Evolutionary conservation across 2,329 filamentous ascomycete genomes (phyloP).

Genomic region (Mycosphaerella arachidis): DNA sequence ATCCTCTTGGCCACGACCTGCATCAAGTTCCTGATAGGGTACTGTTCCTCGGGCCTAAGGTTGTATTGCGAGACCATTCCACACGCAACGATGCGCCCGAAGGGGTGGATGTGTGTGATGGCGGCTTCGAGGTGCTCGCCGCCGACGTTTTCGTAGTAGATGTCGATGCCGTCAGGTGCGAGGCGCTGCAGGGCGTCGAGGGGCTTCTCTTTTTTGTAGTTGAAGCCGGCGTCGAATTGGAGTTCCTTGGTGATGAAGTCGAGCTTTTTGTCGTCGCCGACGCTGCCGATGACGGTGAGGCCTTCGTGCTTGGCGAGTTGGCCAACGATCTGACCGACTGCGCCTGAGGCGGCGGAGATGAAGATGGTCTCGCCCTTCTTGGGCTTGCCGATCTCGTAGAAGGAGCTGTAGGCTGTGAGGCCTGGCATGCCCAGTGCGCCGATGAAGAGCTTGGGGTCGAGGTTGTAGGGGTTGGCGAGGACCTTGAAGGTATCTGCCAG

Average conservation of each 20-base stretch:
- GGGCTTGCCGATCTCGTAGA: conserved; percentile 71
- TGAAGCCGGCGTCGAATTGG: conserved; percentile 70
- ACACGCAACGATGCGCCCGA: conserved; percentile 61
- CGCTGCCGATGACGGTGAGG: conserved; percentile 72
- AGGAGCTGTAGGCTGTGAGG: conserved; percentile 67
- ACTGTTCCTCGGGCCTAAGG: conserved; percentile 50
- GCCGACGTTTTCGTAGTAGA: conserved; percentile 73
- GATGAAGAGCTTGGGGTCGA: conserved; percentile 65
- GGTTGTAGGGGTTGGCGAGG: conserved; percentile 64
- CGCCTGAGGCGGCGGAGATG: conserved; percentile 72
- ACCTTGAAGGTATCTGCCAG: conserved; percentile 44
- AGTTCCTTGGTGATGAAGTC: conserved; percentile 68
- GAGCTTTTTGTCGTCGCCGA: conserved; percentile 74
- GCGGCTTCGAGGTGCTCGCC: conserved; percentile 69
- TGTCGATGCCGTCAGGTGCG: conserved; percentile 73
- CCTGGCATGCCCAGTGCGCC: conserved; percentile 76
- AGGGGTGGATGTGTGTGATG: conserved; percentile 58
- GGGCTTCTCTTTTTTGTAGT: conserved; percentile 80
- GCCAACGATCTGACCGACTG: conserved; percentile 77
- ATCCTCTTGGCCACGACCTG: conserved; percentile 64
- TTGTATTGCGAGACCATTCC: conserved; percentile 78
- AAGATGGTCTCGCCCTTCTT: conserved; percentile 78
- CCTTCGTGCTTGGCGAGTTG: conserved; percentile 80
- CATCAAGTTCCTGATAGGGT: conserved; percentile 64
- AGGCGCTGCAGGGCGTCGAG: conserved; percentile 63